Percentiles rank a stretch among this genome's conserved stretches.
Conservation (phyloP, 1,284 basidiomycete species). For the Xanthoconium separans region DNA sequence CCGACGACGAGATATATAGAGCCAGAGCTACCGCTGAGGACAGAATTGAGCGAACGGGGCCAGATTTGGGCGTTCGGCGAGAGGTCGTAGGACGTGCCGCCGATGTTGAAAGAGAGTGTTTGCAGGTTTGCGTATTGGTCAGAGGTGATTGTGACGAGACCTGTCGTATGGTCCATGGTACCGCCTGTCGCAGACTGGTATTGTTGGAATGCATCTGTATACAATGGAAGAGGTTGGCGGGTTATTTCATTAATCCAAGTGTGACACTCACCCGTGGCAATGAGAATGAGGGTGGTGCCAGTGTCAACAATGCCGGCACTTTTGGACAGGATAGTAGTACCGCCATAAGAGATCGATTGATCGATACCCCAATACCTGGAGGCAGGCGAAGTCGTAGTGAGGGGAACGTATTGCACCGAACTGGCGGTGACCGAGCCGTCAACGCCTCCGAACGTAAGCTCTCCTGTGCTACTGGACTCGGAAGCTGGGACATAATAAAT, state of each 20-base stretch:
- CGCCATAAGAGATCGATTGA: slow-evolving; percentile 22
- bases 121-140: slow-evolving; percentile 25
- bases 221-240: too few relatives aligned
- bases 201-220: too few relatives aligned
- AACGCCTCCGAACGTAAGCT: background rate
- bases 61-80: too few relatives aligned
- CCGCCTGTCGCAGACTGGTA: too few relatives aligned
- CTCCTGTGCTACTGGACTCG: background rate
- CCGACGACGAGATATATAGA: too few relatives aligned
- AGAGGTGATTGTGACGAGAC: slow-evolving; percentile 40
- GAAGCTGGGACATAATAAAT: background rate
- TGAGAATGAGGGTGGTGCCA: slow-evolving; percentile 46
- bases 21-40: too few relatives aligned
- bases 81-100: too few relatives aligned
- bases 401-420: background rate
- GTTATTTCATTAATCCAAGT: too few relatives aligned
- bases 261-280: too few relatives aligned
- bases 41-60: too few relatives aligned
- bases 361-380: background rate
- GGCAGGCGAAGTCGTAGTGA: background rate
- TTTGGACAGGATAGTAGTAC: slow-evolving; percentile 35
- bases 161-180: too few relatives aligned
- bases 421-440: background rate
- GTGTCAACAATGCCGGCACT: slow-evolving; percentile 33
- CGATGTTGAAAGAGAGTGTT: too few relatives aligned